A percentile compares a stretch with the other conserved stretches of the same genome.
Evolutionary conservation across 768 basidiomycete genomes (phyloP).

Genomic region (Infundibulicybe gibba): DNA sequence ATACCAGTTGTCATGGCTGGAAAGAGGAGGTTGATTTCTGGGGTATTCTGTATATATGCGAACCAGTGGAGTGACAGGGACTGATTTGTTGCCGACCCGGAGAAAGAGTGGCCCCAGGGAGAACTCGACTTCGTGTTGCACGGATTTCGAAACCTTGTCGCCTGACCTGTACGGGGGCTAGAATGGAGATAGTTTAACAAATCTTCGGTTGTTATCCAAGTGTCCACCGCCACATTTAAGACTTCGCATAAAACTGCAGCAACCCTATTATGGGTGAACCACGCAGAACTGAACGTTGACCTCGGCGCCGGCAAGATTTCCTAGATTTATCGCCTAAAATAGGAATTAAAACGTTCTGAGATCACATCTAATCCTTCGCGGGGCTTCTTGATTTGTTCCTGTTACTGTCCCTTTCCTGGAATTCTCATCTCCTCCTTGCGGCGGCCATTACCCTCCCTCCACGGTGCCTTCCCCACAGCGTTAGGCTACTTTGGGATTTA

Average conservation of each 20-base stretch:
- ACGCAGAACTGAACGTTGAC: slow-evolving; percentile 31
- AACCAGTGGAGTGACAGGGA: slow-evolving; percentile 15
- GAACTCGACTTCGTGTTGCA: slow-evolving; percentile 13
- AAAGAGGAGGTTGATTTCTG: too few relatives aligned
- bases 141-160: slow-evolving; percentile 3
- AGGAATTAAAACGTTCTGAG: slow-evolving; percentile 27
- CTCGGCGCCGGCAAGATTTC: slow-evolving; percentile 43
- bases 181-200: slow-evolving; percentile 9
- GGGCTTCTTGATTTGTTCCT: slow-evolving; percentile 28
- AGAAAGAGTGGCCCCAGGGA: slow-evolving; percentile 9
- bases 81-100: slow-evolving; percentile 14
- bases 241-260: slow-evolving; percentile 15
- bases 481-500: too few relatives aligned
- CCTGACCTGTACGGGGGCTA: not conserved
- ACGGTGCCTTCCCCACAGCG: too few relatives aligned
- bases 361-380: slow-evolving; percentile 33
- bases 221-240: slow-evolving; percentile 24
- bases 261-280: slow-evolving; percentile 38
- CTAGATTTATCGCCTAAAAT: slow-evolving; percentile 23
- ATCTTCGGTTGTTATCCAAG: slow-evolving; percentile 27
- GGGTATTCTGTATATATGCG: slow-evolving; percentile 11
- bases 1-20: slow-evolving; percentile 38
- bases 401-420: slow-evolving; percentile 15
- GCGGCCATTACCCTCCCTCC: slow-evolving; percentile 14
- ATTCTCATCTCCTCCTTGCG: slow-evolving; percentile 15